These are phyloP conservation scores for Zasmidium citrigriseum DNA, from an alignment of 2,329 filamentous ascomycete genomes.

Conservation along the genomic window DNA sequence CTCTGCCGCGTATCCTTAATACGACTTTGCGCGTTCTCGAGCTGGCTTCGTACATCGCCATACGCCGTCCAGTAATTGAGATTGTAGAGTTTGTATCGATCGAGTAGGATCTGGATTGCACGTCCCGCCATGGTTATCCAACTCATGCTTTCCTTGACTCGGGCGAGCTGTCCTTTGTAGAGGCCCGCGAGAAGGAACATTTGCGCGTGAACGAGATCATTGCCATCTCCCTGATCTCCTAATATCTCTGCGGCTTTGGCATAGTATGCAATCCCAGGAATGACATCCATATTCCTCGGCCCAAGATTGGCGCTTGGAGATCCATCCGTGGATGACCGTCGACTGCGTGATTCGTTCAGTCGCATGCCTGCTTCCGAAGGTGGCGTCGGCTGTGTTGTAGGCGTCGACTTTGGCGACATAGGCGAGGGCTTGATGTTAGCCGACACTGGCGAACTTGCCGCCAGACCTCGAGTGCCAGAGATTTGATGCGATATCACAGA, in stretches of 20 bases:
- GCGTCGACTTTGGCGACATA: conserved; percentile 40
- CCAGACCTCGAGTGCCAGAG: conserved; percentile 20
- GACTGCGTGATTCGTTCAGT: conserved; percentile 29
- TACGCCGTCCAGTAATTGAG: conserved; percentile 34
- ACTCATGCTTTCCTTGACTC: conserved; percentile 81
- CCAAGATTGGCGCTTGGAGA: conserved; percentile 17
- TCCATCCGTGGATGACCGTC: conserved; percentile 33
- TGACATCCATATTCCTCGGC: conserved; percentile 64
- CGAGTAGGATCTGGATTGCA: conserved; percentile 70
- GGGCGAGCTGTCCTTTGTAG: conserved; percentile 84
- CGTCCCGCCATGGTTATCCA: conserved; percentile 65
- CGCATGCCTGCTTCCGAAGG: conserved; percentile 27
- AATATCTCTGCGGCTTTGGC: conserved; percentile 84
- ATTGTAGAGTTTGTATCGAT: conserved; percentile 60
- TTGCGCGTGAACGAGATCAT: conserved; percentile 80
- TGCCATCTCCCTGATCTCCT: conserved; percentile 75
- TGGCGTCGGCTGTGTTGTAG: conserved; percentile 32
- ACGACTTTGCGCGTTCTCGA: conserved; percentile 27
- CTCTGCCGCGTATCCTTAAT: conserved; percentile 40
- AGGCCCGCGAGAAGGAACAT: conserved; percentile 81
- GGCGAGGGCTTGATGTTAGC: conserved; percentile 39
- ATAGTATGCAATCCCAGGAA: conserved; percentile 89
- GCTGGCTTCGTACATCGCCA: conserved; percentile 38
- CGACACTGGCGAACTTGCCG: conserved; percentile 32
- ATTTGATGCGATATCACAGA: conserved; percentile 39